Evolutionary conservation across 225 moss, liverwort and hornwort species (phyloP).

Genomic region (Thuidium tamariscinum): DNA sequence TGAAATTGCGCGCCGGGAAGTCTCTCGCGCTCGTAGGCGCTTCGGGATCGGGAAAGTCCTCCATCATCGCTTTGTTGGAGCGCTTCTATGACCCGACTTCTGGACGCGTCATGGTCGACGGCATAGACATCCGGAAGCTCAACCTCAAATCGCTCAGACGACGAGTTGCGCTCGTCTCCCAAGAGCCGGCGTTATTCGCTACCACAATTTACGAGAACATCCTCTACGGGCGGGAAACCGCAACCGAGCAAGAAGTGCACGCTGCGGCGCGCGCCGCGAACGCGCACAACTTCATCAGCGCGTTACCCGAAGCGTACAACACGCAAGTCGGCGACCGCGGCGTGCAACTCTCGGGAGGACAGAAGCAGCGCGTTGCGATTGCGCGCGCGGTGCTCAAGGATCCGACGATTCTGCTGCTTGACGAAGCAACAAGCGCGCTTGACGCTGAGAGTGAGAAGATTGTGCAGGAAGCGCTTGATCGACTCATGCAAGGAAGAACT

Average conservation of each 20-base stretch:
- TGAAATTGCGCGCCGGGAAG: slow-evolving; percentile 23
- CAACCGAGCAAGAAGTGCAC: slow-evolving; percentile 41
- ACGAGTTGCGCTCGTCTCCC: slow-evolving; percentile 35
- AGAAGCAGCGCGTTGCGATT: slow-evolving; percentile 43
- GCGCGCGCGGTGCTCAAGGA: slow-evolving; percentile 43
- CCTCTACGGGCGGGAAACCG: slow-evolving; percentile 25
- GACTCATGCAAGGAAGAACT: slow-evolving; percentile 37
- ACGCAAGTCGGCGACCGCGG: slow-evolving; percentile 43
- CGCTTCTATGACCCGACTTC: slow-evolving; percentile 39
- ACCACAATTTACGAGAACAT: slow-evolving; percentile 48
- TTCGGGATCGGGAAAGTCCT: slow-evolving; percentile 38
- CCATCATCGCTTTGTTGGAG: slow-evolving; percentile 31
- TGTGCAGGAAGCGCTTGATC: slow-evolving; percentile 44
- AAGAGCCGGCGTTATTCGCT: slow-evolving; percentile 42
- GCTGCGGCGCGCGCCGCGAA: slow-evolving; percentile 38
- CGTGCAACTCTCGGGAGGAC: slow-evolving; percentile 38
- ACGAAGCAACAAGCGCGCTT: slow-evolving; percentile 40
- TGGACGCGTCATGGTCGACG: slow-evolving; percentile 26
- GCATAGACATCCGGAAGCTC: slow-evolving; percentile 13
- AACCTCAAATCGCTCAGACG: slow-evolving; percentile 23
- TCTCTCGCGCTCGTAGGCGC: slow-evolving; percentile 42
- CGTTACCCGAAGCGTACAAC: slow-evolving; percentile 18
- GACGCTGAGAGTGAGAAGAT: slow-evolving; percentile 45
- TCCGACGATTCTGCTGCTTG: slow-evolving; percentile 35
- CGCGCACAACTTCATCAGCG: slow-evolving; percentile 42